Evolutionary conservation across 2,329 filamentous ascomycete species (phyloP).

Genomic region (Colletotrichum zoysiae): DNA sequence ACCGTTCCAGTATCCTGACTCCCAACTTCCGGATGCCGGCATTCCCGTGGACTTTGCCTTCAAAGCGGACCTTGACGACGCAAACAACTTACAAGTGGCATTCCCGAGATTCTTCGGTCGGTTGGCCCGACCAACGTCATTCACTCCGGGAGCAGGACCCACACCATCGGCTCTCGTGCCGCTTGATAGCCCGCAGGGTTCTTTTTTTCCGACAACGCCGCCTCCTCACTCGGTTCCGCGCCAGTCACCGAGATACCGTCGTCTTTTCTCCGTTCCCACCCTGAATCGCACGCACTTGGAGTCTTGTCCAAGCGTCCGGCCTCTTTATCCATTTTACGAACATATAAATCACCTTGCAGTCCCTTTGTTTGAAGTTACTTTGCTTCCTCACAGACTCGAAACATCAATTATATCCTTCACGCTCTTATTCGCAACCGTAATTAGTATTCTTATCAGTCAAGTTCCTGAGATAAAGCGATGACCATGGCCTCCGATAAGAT

Average conservation of each 20-base stretch:
- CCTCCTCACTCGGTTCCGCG: not conserved
- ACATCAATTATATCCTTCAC: not conserved
- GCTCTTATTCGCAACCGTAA: too few species aligned
- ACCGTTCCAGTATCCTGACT: not conserved
- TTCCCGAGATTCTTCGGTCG: not conserved
- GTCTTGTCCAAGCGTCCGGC: not conserved
- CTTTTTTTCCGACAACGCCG: slow-evolving; percentile 4
- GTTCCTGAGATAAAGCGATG: not conserved
- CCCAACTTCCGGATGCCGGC: not conserved
- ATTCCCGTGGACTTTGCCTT: not conserved
- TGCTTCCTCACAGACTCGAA: too few species aligned
- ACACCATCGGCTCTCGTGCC: slow-evolving; percentile 15
- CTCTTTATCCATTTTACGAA: not conserved
- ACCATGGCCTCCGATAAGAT: slow-evolving; percentile 29
- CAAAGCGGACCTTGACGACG: not conserved
- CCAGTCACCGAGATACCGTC: slow-evolving; percentile 21
- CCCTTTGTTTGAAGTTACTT: not conserved
- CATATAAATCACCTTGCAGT: not conserved
- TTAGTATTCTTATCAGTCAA: not conserved
- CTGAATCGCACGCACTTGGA: not conserved
- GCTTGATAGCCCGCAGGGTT: slow-evolving; percentile 12
- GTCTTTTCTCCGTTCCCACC: slow-evolving; percentile 10
- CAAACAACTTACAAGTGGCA: not conserved
- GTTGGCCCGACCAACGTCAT: slow-evolving; percentile 16
- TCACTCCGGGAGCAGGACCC: not conserved